Evolutionary conservation across 352 stramenopile genomes (phyloP).

Genomic region (Phytophthora palmivora): DNA sequence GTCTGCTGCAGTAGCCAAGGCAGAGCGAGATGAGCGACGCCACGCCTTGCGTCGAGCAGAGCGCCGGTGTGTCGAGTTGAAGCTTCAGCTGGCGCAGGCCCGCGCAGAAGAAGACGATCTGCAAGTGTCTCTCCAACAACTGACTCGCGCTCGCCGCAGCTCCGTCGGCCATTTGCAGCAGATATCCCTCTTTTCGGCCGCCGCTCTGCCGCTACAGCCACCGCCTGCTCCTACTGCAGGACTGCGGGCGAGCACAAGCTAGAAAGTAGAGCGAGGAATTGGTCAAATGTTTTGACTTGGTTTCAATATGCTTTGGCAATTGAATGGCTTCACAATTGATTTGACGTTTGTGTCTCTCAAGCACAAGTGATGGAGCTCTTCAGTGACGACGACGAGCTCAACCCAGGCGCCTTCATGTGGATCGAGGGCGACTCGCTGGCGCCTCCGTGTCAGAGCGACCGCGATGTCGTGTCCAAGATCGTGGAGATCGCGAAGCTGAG

Average conservation of each 20-base stretch:
- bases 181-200: slow-evolving; percentile 60
- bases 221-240: slow-evolving; percentile 26
- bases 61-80: slow-evolving; percentile 62
- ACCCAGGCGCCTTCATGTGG: slow-evolving; percentile 63
- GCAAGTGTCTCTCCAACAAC: slow-evolving; percentile 57
- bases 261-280: slow-evolving; percentile 14
- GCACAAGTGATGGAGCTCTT: too few relatives aligned
- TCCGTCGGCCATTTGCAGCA: slow-evolving; percentile 67
- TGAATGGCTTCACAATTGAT: too few relatives aligned
- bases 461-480: slow-evolving; percentile 63
- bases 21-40: slow-evolving; percentile 65
- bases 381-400: slow-evolving; percentile 36
- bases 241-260: slow-evolving; percentile 20
- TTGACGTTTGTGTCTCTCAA: too few relatives aligned
- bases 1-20: slow-evolving; percentile 58
- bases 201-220: slow-evolving; percentile 31
- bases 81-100: slow-evolving; percentile 71
- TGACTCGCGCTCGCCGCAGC: slow-evolving; percentile 48
- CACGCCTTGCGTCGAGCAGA: slow-evolving; percentile 66
- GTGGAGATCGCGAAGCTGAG: slow-evolving; percentile 55
- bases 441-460: slow-evolving; percentile 66
- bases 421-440: slow-evolving; percentile 68
- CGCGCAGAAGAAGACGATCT: slow-evolving; percentile 73
- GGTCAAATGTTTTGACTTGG: too few relatives aligned
- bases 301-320: too few relatives aligned